phyloP scores from a whole-genome alignment of 495 filamentous ascomycete genomes.

The Zalerion maritima region DNA sequence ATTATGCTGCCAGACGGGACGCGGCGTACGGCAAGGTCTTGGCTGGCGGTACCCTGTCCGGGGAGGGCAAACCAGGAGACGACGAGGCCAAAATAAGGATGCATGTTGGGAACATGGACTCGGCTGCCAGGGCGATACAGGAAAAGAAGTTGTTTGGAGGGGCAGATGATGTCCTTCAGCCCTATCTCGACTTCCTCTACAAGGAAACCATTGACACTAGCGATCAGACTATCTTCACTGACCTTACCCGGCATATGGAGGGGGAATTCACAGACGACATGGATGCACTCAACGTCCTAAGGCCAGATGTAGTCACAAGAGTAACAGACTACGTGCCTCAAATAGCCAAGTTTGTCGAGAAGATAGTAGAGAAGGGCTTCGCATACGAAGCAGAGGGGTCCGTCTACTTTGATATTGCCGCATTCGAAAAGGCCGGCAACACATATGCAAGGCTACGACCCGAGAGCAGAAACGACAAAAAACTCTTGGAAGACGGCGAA shows the following conservation, averaged over 20 bases:
- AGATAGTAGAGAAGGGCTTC: slow-evolving; percentile 70
- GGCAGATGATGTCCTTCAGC: slow-evolving; percentile 57
- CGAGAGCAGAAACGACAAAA: slow-evolving; percentile 71
- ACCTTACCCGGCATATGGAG: slow-evolving; percentile 71
- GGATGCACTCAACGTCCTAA: slow-evolving; percentile 68
- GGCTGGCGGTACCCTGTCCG: slow-evolving; percentile 44
- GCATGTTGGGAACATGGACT: slow-evolving; percentile 67
- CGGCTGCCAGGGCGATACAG: slow-evolving; percentile 43
- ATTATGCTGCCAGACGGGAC: slow-evolving; percentile 40
- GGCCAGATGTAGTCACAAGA: slow-evolving; percentile 66
- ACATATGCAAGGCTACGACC: slow-evolving; percentile 77
- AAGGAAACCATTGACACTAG: slow-evolving; percentile 58
- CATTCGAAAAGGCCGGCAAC: slow-evolving; percentile 74
- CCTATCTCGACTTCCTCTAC: slow-evolving; percentile 69
- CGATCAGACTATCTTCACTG: slow-evolving; percentile 57
- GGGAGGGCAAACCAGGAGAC: slow-evolving; percentile 46
- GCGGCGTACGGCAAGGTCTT: slow-evolving; percentile 50
- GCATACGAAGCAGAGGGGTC: slow-evolving; percentile 78
- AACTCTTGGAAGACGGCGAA: slow-evolving; percentile 77
- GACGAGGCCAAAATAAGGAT: slow-evolving; percentile 80
- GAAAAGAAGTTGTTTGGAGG: slow-evolving; percentile 26
- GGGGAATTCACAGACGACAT: slow-evolving; percentile 73
- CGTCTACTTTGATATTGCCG: slow-evolving; percentile 85
- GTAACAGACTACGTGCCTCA: slow-evolving; percentile 82
- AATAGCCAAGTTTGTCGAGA: slow-evolving; percentile 55